phyloP scores from a whole-genome alignment of 495 filamentous ascomycete genomes.

The Penicillium turbatum region DNA sequence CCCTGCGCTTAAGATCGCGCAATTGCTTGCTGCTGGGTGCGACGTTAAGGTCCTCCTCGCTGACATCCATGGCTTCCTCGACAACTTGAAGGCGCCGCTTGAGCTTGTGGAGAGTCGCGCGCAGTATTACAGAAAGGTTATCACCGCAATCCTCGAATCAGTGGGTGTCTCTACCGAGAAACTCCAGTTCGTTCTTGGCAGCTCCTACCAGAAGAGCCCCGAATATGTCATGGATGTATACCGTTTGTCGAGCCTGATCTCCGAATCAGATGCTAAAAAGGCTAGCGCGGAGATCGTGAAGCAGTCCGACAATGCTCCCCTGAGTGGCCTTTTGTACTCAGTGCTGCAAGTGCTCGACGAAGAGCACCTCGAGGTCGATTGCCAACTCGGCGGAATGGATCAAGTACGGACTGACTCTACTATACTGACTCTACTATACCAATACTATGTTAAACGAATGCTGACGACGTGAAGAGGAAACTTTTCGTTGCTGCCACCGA shows the following conservation, averaged over 20 bases:
- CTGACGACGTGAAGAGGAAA: constrained; percentile 56
- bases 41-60: constrained; percentile 76
- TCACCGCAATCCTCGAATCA: constrained; percentile 62
- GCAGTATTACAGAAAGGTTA: constrained; percentile 47
- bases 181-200: constrained; percentile 80
- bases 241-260: constrained; percentile 25
- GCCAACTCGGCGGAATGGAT: constrained; percentile 58
- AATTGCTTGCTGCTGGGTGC: constrained; percentile 82
- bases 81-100: constrained; percentile 68
- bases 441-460: neutral
- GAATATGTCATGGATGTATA: constrained; percentile 45
- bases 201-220: constrained; percentile 63
- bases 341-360: constrained; percentile 87
- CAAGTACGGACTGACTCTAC: no score
- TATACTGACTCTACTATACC: neutral
- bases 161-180: constrained; percentile 71
- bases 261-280: constrained; percentile 49
- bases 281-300: constrained; percentile 9
- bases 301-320: constrained; percentile 3
- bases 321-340: constrained; percentile 60
- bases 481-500: constrained; percentile 75
- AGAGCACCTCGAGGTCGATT: constrained; percentile 80
- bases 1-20: constrained; percentile 68
- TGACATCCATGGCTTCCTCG: constrained; percentile 55
- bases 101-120: constrained; percentile 60